phyloP scores from a whole-genome alignment of 352 stramenopile genomes.

The Thraustochytrium striatum region DNA sequence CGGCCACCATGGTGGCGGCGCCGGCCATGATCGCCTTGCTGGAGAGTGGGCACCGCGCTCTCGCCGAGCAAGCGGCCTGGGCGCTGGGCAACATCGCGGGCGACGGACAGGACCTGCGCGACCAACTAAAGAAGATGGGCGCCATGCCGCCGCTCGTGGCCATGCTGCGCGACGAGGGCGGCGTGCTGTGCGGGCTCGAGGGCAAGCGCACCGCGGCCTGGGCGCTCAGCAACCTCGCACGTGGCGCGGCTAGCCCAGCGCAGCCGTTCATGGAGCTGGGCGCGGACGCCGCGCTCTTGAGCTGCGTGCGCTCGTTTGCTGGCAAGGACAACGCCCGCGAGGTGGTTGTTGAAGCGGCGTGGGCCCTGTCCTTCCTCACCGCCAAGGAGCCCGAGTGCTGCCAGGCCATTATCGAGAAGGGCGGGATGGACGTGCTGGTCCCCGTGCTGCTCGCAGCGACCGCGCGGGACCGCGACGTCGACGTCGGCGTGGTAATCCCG shows the following conservation, averaged over 20 bases:
- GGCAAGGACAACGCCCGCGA: slow-evolving; percentile 57
- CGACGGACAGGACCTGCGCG: background rate
- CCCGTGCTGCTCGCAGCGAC: slow-evolving; percentile 62
- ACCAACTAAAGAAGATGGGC: slow-evolving; percentile 64
- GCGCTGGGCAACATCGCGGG: slow-evolving; percentile 24
- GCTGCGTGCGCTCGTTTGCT: slow-evolving; percentile 53
- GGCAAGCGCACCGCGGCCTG: slow-evolving; percentile 61
- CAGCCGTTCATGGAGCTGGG: slow-evolving; percentile 70
- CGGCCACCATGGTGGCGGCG: background rate
- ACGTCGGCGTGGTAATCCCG: slow-evolving; percentile 67
- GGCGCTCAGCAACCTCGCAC: slow-evolving; percentile 73
- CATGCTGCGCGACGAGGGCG: slow-evolving; percentile 53
- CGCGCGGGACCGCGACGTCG: slow-evolving; percentile 12
- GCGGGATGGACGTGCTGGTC: slow-evolving; percentile 61
- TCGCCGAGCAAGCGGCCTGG: background rate
- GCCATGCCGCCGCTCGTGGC: slow-evolving; percentile 61
- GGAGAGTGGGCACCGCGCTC: background rate
- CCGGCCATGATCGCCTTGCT: background rate
- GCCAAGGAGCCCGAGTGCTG: slow-evolving; percentile 69
- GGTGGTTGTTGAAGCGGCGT: slow-evolving; percentile 70
- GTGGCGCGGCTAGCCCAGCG: slow-evolving; percentile 67
- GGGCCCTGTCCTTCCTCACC: slow-evolving; percentile 76
- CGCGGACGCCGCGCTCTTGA: slow-evolving; percentile 59
- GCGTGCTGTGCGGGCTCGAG: slow-evolving; percentile 53
- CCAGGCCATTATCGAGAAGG: slow-evolving; percentile 64